Base-by-base conservation (phyloP, 208 protist genomes). In the Trypanosoma theileri region DNA sequence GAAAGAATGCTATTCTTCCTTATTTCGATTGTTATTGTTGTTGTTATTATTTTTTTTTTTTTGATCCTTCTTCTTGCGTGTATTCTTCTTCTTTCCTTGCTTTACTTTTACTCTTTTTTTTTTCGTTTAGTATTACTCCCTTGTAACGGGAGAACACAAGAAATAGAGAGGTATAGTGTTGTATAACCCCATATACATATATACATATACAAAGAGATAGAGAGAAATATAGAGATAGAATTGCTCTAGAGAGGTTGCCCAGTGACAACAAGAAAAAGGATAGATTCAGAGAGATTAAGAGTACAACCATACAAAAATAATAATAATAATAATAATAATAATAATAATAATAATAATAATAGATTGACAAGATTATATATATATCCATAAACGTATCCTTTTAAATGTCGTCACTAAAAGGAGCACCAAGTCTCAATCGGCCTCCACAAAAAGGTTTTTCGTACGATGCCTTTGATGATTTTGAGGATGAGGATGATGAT, bases 381-480 rank as follows among this genome's bases (percentile, higher is more conserved):
- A 35, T 6, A 35, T 35, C n/a, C n/a, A n/a, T n/a, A n/a, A n/a
- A 35, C 28, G 28, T 35, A 35, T 35, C 28, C 28, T 35, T 35
- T 35, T 35, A 14, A 10, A 83, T 88, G 83, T 79, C 68, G 16
- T 88, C 83, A 11, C 44, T 88, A 14, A 70, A 73, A 21, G 83
- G 77, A 71, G 85, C 85, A 41, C 89, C 85, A 13, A 91, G 77
- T 42, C 74, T 92, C 14, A 62, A 76, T 11, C 28, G 64, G 8
- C 69, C 62, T 6, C 61, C 59, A 24, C 44, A 62, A 17, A 79
- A 78, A 54, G 61, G 48, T 7, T 84, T 85, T 53, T 81, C 74
- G 21, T 86, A 72, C 42, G 71, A 84, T 67, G 67, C 71, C 19
- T 55, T 76, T 57, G 50, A 71, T 58, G 59, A 66, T 52, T 35